Base-by-base conservation (phyloP, 2,329 filamentous ascomycete genomes). In the Chalara sp. region DNA sequence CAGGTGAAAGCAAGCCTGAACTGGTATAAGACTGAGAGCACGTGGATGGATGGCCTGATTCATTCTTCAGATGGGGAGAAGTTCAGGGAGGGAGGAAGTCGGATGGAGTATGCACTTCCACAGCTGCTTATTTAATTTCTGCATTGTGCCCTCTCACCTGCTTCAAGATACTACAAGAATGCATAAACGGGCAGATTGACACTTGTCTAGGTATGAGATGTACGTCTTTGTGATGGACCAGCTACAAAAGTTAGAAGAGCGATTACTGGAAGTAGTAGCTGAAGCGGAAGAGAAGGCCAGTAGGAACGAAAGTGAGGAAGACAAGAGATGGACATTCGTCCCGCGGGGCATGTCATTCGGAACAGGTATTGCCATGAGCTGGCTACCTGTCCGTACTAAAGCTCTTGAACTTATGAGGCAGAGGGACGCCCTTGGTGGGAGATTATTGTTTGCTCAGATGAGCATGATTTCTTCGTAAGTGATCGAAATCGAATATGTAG, bases 11-110 rank as follows among this genome's bases (percentile, higher is more conserved):
- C 70, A 2, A 70, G 68, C 4, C 63, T 76, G 6, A 70, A 66
- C 6, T 76, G 73, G 72, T 76, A 70, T 60, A 76, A 76, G 58
- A 76, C 71, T 0, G 73, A 76, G 60, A 72, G 70, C 3, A 63
- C 66, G 5, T 76, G 70, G 69, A 67, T 76, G 11, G 60, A 67
- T 3, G 69, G 74, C 48, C 68, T 76, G 1, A 60, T 74, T 32
- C 60, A 60, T 13, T 65, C 61, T 30, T 57, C 56, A 58, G 2
- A 59, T 63, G 47, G 54, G 62, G 45, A 46, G 10, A 28, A 32
- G 33, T 42, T 28, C 6, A 7, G 8, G 10, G 21, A 11, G 46
- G 47, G 33, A 32, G 44, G 39, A 40, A 32, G 21, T 21, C 12
- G 53, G 59, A 12, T 11, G n/a, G 40, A 28, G 64, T 64, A 44